Percentiles rank a stretch among this genome's conserved stretches.
phyloP scores from a whole-genome alignment of 164 flowering plant species.

The Akebia trifoliata region DNA sequence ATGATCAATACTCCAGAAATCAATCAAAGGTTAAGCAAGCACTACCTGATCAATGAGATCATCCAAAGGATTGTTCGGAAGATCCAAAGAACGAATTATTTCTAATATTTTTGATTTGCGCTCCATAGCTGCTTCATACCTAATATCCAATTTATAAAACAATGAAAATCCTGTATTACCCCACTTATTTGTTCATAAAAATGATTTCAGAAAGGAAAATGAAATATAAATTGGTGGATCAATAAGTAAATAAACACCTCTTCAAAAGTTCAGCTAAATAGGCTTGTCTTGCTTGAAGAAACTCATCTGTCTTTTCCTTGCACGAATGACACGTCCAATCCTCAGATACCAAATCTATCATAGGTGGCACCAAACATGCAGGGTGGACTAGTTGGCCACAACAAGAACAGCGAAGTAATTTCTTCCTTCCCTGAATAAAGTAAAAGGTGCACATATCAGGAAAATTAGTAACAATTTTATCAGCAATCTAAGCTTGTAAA shows the following conservation, averaged over 20 bases:
- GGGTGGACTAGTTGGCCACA: constrained; percentile 79
- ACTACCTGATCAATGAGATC: constrained; percentile 91
- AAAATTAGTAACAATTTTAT: neutral
- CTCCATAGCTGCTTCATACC: constrained; percentile 85
- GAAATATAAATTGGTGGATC: neutral
- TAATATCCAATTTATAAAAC: constrained; percentile 20
- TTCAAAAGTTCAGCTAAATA: constrained; percentile 62
- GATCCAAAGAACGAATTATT: constrained; percentile 74
- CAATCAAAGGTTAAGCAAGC: neutral
- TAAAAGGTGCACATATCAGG: neutral
- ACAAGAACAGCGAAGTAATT: constrained; percentile 81
- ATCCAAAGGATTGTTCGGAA: constrained; percentile 96
- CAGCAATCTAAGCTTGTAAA: neutral
- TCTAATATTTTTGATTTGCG: constrained; percentile 78
- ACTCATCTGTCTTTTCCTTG: constrained; percentile 88
- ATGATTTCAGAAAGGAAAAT: neutral
- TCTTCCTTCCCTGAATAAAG: constrained; percentile 69
- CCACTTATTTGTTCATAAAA: neutral
- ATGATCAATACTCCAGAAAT: too few relatives aligned
- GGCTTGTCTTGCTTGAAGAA: constrained; percentile 53
- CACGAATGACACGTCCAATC: constrained; percentile 90
- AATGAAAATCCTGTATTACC: neutral
- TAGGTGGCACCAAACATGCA: constrained; percentile 70
- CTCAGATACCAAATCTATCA: constrained; percentile 41
- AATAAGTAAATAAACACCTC: constrained; percentile 37